Percentiles rank a stretch among this genome's conserved stretches.
Evolutionary conservation across 2,329 filamentous ascomycete genomes (phyloP).

Genomic region (Diaporthe batatas): DNA sequence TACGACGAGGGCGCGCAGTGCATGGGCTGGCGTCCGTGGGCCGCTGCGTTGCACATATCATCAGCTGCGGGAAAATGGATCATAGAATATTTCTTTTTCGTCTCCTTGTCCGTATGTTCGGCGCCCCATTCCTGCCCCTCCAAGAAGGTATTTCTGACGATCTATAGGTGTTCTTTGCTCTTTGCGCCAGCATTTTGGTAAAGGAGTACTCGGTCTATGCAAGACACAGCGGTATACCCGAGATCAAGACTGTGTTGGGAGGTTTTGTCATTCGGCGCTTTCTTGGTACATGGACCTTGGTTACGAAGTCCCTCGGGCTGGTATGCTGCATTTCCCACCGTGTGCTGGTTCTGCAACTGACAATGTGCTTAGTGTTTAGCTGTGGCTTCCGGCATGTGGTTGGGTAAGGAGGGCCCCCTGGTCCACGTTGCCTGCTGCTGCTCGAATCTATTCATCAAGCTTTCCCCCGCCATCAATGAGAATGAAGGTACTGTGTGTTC

Average conservation of each 20-base stretch:
- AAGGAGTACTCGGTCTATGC: conserved; percentile 88
- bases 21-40: conserved; percentile 89
- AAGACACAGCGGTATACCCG: conserved; percentile 94
- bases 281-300: conserved; percentile 87
- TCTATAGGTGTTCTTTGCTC: conserved; percentile 79
- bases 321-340: conserved; percentile 58
- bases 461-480: conserved; percentile 82
- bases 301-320: conserved; percentile 90
- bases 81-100: conserved; percentile 88
- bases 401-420: conserved; percentile 94
- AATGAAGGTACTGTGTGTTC: conserved; percentile 78
- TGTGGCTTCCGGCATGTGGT: conserved; percentile 94
- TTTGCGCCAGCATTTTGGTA: conserved; percentile 82
- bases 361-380: conserved; percentile 77
- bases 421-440: conserved; percentile 98
- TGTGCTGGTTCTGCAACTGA: conserved; percentile 25
- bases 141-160: conserved; percentile 42
- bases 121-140: too few relatives aligned
- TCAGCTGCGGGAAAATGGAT: conserved; percentile 81
- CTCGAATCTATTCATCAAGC: conserved; percentile 92
- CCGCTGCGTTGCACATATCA: conserved; percentile 75
- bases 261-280: conserved; percentile 94
- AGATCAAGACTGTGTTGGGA: conserved; percentile 96
- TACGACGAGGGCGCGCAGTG: conserved; percentile 88
- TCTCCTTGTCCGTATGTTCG: conserved; percentile 80